A percentile compares a stretch with the other conserved stretches of the same genome.
Evolutionary conservation across 73 alveolate species (phyloP).

Genomic region (Tetrahymena borealis): DNA sequence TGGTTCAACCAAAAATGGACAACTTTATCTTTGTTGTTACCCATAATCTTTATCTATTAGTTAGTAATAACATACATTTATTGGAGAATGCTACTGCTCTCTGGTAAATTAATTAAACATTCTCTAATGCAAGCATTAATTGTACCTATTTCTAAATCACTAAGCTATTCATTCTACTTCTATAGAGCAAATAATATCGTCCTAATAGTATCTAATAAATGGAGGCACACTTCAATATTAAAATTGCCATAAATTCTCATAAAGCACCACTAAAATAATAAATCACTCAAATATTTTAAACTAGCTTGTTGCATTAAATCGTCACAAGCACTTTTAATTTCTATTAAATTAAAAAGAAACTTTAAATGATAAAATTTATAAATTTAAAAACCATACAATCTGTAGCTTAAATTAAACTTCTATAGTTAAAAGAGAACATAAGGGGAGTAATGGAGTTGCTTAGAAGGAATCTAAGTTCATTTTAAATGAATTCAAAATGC

Average conservation of each 20-base stretch:
- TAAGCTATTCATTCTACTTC: background rate
- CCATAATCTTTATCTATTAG: background rate
- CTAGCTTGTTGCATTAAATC: background rate
- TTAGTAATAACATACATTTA: background rate
- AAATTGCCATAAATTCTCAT: background rate
- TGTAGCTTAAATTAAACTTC: background rate
- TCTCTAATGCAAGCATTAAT: background rate
- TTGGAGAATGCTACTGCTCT: background rate
- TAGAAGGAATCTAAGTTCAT: background rate
- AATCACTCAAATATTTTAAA: background rate
- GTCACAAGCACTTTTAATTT: background rate
- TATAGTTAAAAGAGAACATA: background rate
- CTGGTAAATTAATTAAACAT: background rate
- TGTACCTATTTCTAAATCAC: background rate
- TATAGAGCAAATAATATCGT: background rate
- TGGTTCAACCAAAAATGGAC: background rate
- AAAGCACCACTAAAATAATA: background rate
- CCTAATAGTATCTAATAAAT: background rate
- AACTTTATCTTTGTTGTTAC: background rate
- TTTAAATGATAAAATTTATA: too few relatives aligned
- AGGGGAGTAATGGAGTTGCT: background rate
- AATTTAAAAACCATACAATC: background rate
- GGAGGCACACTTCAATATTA: background rate
- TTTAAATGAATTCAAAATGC: background rate
- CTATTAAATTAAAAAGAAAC: too few relatives aligned